A percentile compares a stretch with the other conserved stretches of the same genome.
phyloP scores from a whole-genome alignment of 495 filamentous ascomycete genomes.

The Hypoxylon rickii region DNA sequence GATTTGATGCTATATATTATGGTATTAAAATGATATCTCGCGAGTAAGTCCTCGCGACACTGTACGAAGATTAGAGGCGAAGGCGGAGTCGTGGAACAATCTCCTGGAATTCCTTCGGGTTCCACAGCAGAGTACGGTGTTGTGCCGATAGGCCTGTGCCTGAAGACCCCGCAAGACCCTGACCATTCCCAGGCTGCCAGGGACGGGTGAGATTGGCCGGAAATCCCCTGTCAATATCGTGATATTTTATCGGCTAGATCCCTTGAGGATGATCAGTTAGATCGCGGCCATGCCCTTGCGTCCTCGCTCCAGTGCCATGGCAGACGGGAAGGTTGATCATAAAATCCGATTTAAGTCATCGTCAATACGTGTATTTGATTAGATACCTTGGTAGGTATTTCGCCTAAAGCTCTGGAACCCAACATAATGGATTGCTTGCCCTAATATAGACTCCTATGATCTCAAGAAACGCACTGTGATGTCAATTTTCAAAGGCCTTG shows the following conservation, averaged over 20 bases:
- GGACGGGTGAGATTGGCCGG: slow-evolving; percentile 5
- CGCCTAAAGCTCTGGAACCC: neutral
- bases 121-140: slow-evolving; percentile 18
- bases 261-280: slow-evolving; percentile 30
- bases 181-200: slow-evolving; percentile 5
- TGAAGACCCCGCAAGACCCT: slow-evolving; percentile 18
- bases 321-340: slow-evolving; percentile 35
- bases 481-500: no score
- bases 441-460: no score
- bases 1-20: no score
- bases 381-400: no score
- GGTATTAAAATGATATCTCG: no score
- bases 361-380: no score
- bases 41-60: no score
- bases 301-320: slow-evolving; percentile 23
- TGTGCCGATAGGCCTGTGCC: slow-evolving; percentile 19
- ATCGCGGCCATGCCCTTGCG: slow-evolving; percentile 18
- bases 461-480: slow-evolving; percentile 3
- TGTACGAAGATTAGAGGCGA: no score
- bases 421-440: neutral
- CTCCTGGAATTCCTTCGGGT: slow-evolving; percentile 19
- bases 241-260: slow-evolving; percentile 32
- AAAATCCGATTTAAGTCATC: slow-evolving; percentile 19
- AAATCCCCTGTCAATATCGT: slow-evolving; percentile 27
- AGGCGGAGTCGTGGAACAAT: no score